These are phyloP conservation scores for Saccharata proteae DNA, from an alignment of 2,329 filamentous ascomycete genomes.

Conservation along the genomic window DNA sequence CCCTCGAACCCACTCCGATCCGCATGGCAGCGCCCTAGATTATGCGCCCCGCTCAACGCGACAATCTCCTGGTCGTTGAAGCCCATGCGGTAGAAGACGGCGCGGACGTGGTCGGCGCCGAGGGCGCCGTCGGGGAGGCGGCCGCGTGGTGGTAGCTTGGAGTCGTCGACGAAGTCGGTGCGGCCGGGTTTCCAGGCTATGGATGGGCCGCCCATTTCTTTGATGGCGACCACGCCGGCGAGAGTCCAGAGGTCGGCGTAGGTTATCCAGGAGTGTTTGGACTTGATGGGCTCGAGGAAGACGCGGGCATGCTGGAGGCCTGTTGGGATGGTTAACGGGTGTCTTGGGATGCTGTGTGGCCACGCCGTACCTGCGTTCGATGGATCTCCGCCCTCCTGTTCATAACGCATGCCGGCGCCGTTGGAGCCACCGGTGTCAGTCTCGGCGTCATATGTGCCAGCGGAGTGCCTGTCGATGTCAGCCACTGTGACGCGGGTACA, in stretches of 20 bases:
- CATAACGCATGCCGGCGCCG: constrained; percentile 55
- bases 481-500: neutral
- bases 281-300: constrained; percentile 52
- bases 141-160: constrained; percentile 46
- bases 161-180: constrained; percentile 51
- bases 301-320: constrained; percentile 51
- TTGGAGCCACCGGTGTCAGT: constrained; percentile 53
- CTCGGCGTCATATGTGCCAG: constrained; percentile 48
- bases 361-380: too few species aligned
- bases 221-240: constrained; percentile 45
- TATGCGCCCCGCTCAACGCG: constrained; percentile 44
- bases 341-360: too few species aligned
- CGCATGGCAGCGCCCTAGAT: constrained; percentile 42
- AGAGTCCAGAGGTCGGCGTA: constrained; percentile 56
- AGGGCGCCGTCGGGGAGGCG: constrained; percentile 43
- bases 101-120: constrained; percentile 42
- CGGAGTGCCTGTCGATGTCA: constrained; percentile 40
- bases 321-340: too few species aligned
- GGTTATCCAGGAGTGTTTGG: constrained; percentile 49
- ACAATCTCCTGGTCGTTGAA: constrained; percentile 51
- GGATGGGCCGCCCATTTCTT: constrained; percentile 47
- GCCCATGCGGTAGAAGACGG: constrained; percentile 48
- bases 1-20: constrained; percentile 47
- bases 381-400: constrained; percentile 51
- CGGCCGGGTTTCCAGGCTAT: constrained; percentile 46